Evolutionary conservation across 305 asterid genomes (phyloP).

Genomic region (Solanum hybrid): DNA sequence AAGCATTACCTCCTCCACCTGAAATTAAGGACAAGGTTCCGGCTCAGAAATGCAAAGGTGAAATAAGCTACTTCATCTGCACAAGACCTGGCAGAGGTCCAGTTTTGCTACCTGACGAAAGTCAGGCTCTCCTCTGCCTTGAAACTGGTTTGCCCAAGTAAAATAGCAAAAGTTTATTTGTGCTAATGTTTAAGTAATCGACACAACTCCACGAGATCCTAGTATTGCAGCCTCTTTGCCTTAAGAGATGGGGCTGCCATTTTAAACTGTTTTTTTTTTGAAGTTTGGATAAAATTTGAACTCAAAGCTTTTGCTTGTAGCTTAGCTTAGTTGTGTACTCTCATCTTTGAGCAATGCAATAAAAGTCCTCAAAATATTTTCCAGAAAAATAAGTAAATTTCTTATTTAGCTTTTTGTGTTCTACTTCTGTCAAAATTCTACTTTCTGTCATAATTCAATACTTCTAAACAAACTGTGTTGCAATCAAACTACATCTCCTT

Average conservation of each 20-base stretch:
- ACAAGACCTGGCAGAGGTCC: conserved; percentile 82
- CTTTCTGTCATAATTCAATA: neutral
- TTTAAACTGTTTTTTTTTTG: neutral
- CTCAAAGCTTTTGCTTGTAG: neutral
- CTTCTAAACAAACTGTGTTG: neutral
- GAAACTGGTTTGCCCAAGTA: conserved; percentile 53
- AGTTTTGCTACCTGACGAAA: conserved; percentile 33
- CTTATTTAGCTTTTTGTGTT: too few species aligned
- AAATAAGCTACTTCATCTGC: conserved; percentile 81
- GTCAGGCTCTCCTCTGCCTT: conserved; percentile 32
- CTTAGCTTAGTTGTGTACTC: neutral
- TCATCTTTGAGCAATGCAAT: neutral
- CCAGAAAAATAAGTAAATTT: too few species aligned
- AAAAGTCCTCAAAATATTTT: neutral
- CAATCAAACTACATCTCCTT: neutral
- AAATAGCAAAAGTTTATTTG: neutral
- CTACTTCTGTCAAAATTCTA: too few species aligned
- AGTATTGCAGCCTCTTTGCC: neutral
- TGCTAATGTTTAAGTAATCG: neutral
- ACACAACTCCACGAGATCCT: neutral
- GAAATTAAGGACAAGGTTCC: conserved; percentile 47
- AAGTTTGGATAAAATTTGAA: neutral
- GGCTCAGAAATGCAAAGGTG: conserved; percentile 48
- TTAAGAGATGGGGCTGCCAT: neutral
- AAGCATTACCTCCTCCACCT: conserved; percentile 60